Conservation (phyloP, 1,284 basidiomycete species). For the Cutaneotrichosporon cyanovorans region DNA sequence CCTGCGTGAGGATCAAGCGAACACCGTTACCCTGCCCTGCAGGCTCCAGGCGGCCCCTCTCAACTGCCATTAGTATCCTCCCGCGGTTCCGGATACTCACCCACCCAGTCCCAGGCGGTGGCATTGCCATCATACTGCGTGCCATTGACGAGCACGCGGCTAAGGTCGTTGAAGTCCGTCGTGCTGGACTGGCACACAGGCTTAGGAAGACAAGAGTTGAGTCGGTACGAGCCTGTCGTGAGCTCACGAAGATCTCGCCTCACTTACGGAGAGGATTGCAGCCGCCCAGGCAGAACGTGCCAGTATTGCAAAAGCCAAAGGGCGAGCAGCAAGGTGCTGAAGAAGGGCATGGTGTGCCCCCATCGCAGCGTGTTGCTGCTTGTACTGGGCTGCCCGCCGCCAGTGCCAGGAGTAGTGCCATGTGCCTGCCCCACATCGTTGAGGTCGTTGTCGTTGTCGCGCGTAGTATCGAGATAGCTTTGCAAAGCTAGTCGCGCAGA, state of each 20-base stretch:
- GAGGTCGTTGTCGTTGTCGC: too few species aligned
- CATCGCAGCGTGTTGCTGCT: slow-evolving; percentile 21
- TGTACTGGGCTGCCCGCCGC: slow-evolving; percentile 9
- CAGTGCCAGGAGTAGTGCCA: slow-evolving; percentile 2
- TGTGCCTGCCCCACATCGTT: neutral
- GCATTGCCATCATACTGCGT: slow-evolving; percentile 67
- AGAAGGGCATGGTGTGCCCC: slow-evolving; percentile 49
- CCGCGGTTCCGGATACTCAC: slow-evolving; percentile 16
- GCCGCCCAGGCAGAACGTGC: slow-evolving; percentile 64
- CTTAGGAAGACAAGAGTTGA: slow-evolving; percentile 58
- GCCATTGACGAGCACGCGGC: slow-evolving; percentile 53
- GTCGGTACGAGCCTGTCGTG: slow-evolving; percentile 4
- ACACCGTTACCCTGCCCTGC: slow-evolving; percentile 51
- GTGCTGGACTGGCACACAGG: slow-evolving; percentile 62
- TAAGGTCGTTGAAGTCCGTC: slow-evolving; percentile 60
- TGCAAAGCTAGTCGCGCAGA: too few species aligned
- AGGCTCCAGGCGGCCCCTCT: slow-evolving; percentile 60
- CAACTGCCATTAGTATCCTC: slow-evolving; percentile 48
- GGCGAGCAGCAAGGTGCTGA: slow-evolving; percentile 66
- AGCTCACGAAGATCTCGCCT: neutral
- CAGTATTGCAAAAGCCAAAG: slow-evolving; percentile 64
- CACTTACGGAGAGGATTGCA: slow-evolving; percentile 60
- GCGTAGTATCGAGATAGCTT: too few species aligned
- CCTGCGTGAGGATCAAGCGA: slow-evolving; percentile 55
- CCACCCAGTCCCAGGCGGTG: slow-evolving; percentile 51